Percentiles rank a stretch among this genome's conserved stretches.
phyloP scores from a whole-genome alignment of 2,329 filamentous ascomycete species.

The Monilinia polystroma region DNA sequence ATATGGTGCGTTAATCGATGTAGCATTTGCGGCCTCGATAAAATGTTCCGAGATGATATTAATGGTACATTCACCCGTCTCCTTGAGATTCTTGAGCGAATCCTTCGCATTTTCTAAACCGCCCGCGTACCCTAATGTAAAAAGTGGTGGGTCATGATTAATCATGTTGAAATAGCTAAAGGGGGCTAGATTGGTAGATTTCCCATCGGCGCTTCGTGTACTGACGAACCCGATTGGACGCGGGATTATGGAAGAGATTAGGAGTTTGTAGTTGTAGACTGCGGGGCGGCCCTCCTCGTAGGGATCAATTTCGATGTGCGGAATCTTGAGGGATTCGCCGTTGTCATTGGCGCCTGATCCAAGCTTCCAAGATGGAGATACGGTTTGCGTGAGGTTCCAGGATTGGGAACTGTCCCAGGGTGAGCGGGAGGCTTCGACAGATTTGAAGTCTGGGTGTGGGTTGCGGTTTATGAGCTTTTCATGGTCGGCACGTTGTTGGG shows the following conservation, averaged over 20 bases:
- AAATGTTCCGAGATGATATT: constrained; percentile 86
- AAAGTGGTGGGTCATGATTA: constrained; percentile 82
- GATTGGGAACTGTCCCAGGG: constrained; percentile 52
- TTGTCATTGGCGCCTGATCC: constrained; percentile 63
- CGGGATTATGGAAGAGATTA: constrained; percentile 80
- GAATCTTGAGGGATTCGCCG: constrained; percentile 47
- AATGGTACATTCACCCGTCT: constrained; percentile 73
- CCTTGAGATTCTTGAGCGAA: constrained; percentile 70
- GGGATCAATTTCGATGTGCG: constrained; percentile 78
- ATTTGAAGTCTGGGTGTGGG: constrained; percentile 73
- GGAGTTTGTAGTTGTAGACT: constrained; percentile 82
- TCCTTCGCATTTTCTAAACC: constrained; percentile 65
- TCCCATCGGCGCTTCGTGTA: constrained; percentile 58
- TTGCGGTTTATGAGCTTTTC: constrained; percentile 53
- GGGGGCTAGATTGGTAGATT: constrained; percentile 73
- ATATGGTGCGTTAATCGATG: constrained; percentile 73
- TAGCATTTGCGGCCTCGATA: constrained; percentile 84
- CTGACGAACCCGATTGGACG: constrained; percentile 72
- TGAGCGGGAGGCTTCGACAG: constrained; percentile 64
- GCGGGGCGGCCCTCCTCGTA: constrained; percentile 67
- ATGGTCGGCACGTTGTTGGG: constrained; percentile 30
- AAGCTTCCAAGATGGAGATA: constrained; percentile 62
- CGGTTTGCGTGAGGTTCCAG: constrained; percentile 62
- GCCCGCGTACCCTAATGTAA: constrained; percentile 58
- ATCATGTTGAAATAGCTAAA: constrained; percentile 86